Base-by-base conservation (phyloP, 1,139 yeast species). In the Barnettozyma hawaiiensis region DNA sequence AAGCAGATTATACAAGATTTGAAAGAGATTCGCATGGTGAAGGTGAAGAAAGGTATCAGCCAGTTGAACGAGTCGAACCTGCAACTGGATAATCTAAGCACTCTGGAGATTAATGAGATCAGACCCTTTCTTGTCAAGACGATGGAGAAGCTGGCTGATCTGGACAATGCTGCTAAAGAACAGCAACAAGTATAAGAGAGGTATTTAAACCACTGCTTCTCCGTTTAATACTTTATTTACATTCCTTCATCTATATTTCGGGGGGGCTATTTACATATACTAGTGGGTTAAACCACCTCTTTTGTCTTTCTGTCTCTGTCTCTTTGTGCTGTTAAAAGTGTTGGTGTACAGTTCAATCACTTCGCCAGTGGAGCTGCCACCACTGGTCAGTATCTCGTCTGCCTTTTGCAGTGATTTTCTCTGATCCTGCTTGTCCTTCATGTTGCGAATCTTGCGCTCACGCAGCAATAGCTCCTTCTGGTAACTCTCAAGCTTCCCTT, bases 21-120 rank as follows among this genome's bases (percentile, higher is more conserved):
- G 43, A 69, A 95, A 37, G 98, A 92, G 63, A 73, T 89, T 12
- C 67, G 98, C 37, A 76, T 81, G 53, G 78, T 85, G 23, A 92
- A 92, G 60, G 81, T 90, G 2, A 71, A 94, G 38, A 78, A 79
- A 43, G 97, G 97, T 55, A 67, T 92, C 40, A 65, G 71, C 37
- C 82, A 81, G 53, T 67, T 92, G 50, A 90, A 92, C 64, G 95
- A 86, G 52, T 77, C 85, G 20, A 86, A 89, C 63, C 71, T 92
- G 47, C 89, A 82, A 52, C 70, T 92, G 64, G 92, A 89, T 54
- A 90, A 94, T 28, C 64, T 92, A 42, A 85, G 96, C 2, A 62
- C 81, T 32, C 61, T 89, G 71, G 98, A 92, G 61, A 80, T 92
- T 50, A 89, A 89, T 60, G 97, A 89, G 58, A 67, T 90, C 39